A percentile compares a stretch with the other conserved stretches of the same genome.
phyloP scores from a whole-genome alignment of 495 filamentous ascomycete species.

The Bryoglossum gracile region DNA sequence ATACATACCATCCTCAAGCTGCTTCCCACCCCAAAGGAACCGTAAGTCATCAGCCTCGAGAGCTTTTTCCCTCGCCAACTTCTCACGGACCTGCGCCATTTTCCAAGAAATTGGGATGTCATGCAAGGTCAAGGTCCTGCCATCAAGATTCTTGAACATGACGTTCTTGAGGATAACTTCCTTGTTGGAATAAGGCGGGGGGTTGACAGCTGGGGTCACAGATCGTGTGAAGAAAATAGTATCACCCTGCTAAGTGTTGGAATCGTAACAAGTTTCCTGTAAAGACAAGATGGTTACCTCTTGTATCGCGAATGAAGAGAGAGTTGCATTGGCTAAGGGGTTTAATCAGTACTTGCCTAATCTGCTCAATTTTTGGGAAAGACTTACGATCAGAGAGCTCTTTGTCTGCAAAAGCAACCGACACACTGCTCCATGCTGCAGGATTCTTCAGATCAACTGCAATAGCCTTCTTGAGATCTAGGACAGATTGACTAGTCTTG shows the following conservation, averaged over 20 bases:
- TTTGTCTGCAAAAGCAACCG: background rate
- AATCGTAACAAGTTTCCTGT: background rate
- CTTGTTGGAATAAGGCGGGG: constrained; percentile 2
- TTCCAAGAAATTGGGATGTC: no score
- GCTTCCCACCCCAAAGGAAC: no score
- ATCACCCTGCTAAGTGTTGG: background rate
- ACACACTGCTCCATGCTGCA: background rate
- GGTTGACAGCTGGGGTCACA: constrained; percentile 1
- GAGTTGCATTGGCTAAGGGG: background rate
- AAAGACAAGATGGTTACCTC: constrained; percentile 1
- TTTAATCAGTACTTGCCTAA: background rate
- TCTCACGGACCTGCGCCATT: no score
- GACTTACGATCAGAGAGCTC: constrained; percentile 5
- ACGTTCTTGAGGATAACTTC: no score
- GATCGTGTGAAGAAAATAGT: constrained; percentile 4
- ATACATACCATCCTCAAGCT: no score
- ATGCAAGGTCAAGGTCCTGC: constrained; percentile 4
- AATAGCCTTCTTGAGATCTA: constrained; percentile 10
- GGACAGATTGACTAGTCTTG: background rate
- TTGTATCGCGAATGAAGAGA: background rate
- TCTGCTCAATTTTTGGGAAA: background rate
- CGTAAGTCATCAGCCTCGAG: no score
- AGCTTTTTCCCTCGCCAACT: no score
- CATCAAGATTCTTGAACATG: constrained; percentile 10
- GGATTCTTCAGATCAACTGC: constrained; percentile 1